A percentile compares a stretch with the other conserved stretches of the same genome.
phyloP scores from a whole-genome alignment of 2,329 filamentous ascomycete genomes.

The Fusarium sp. region DNA sequence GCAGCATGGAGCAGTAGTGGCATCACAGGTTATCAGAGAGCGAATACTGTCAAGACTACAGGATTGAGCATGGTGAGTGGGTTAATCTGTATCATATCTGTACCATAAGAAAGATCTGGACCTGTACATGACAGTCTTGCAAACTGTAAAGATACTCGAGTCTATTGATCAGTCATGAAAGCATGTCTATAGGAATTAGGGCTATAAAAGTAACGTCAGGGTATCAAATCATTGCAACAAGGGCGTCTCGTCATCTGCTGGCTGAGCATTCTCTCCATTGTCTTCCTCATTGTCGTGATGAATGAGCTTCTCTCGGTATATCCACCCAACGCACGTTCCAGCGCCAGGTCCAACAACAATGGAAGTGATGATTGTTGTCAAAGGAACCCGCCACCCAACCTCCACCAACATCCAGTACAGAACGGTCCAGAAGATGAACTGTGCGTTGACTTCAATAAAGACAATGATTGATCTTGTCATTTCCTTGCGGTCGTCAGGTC shows the following conservation, averaged over 20 bases:
- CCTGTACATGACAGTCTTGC: slow-evolving; percentile 38
- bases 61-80: slow-evolving; percentile 21
- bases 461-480: slow-evolving; percentile 59
- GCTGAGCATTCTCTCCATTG: slow-evolving; percentile 16
- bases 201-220: not conserved
- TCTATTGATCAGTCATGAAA: slow-evolving; percentile 24
- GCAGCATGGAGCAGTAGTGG: slow-evolving; percentile 83
- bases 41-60: slow-evolving; percentile 67
- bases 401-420: slow-evolving; percentile 65
- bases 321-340: slow-evolving; percentile 51
- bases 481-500: slow-evolving; percentile 57
- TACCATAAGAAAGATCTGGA: slow-evolving; percentile 42
- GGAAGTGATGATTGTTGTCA: slow-evolving; percentile 45
- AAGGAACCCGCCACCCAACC: slow-evolving; percentile 55
- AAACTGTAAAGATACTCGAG: slow-evolving; percentile 29
- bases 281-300: slow-evolving; percentile 29
- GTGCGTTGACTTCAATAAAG: slow-evolving; percentile 59
- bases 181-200: slow-evolving; percentile 20
- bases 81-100: slow-evolving; percentile 46
- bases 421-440: slow-evolving; percentile 58
- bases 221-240: slow-evolving; percentile 41
- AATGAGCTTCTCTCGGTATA: slow-evolving; percentile 52
- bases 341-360: slow-evolving; percentile 52
- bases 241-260: slow-evolving; percentile 48
- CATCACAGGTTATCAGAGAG: slow-evolving; percentile 78